These are phyloP conservation scores for Chaetomium sp. DNA, from an alignment of 2,329 filamentous ascomycete genomes.

Conservation along the genomic window DNA sequence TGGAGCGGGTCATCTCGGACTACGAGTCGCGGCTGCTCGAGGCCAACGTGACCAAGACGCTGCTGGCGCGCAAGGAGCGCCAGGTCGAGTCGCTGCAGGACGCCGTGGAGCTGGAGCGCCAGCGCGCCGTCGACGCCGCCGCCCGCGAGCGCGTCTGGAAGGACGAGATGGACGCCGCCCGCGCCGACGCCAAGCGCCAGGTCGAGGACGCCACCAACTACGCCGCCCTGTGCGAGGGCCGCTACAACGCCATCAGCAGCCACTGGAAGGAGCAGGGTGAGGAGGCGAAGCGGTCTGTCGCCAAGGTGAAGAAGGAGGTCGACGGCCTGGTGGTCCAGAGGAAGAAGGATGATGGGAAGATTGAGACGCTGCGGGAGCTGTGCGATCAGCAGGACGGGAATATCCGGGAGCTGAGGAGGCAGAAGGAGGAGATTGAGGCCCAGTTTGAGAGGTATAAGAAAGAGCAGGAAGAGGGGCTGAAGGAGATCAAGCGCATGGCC, in stretches of 20 bases:
- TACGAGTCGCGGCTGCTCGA: constrained; percentile 71
- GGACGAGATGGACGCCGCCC: constrained; percentile 64
- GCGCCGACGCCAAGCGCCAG: constrained; percentile 60
- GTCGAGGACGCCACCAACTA: constrained; percentile 67
- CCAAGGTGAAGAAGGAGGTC: constrained; percentile 57
- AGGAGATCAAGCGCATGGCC: constrained; percentile 60
- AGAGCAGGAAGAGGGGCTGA: constrained; percentile 63
- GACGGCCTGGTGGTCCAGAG: constrained; percentile 57
- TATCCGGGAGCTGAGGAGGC: constrained; percentile 59
- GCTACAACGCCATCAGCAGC: constrained; percentile 66
- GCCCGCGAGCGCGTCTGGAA: constrained; percentile 63
- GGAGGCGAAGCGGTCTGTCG: constrained; percentile 57
- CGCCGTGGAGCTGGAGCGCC: constrained; percentile 65
- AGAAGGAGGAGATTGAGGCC: constrained; percentile 63
- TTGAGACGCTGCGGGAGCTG: constrained; percentile 65
- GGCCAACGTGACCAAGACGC: constrained; percentile 69
- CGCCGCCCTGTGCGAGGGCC: constrained; percentile 68
- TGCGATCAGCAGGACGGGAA: constrained; percentile 74
- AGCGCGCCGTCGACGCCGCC: constrained; percentile 60
- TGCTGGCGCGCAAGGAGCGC: constrained; percentile 71
- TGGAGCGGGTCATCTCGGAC: constrained; percentile 67
- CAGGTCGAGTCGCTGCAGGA: constrained; percentile 70
- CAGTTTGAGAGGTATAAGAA: constrained; percentile 67
- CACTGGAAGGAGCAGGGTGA: constrained; percentile 69
- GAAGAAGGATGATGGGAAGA: constrained; percentile 62